phyloP scores from a whole-genome alignment of 352 stramenopile species.

The Globisporangium heterothallicum region DNA sequence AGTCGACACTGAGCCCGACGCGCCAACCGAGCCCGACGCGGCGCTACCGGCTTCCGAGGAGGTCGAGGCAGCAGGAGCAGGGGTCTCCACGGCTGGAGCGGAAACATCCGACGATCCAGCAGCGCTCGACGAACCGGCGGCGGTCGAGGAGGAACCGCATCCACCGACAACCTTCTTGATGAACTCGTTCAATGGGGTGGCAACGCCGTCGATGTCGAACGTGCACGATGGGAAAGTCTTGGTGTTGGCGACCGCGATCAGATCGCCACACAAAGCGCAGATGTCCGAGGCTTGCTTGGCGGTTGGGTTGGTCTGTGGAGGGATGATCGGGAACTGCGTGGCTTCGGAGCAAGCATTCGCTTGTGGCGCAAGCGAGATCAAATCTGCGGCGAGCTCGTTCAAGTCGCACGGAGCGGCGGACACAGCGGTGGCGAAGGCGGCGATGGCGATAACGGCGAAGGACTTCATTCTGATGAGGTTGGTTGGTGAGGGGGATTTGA shows the following conservation, averaged over 20 bases:
- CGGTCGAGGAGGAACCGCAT: constrained; percentile 2
- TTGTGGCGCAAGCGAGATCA: constrained; percentile 1
- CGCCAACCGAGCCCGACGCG: background rate
- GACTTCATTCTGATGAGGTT: constrained; percentile 4
- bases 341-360: constrained; percentile 5
- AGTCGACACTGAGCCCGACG: background rate
- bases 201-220: constrained; percentile 6
- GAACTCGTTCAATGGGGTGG: constrained; percentile 9
- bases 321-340: constrained; percentile 8
- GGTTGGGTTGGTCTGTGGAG: constrained; percentile 8
- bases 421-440: background rate
- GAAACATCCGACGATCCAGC: background rate
- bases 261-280: constrained; percentile 8
- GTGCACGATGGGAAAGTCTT: constrained; percentile 11
- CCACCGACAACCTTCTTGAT: constrained; percentile 1
- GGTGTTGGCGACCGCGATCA: constrained; percentile 7
- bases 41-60: background rate
- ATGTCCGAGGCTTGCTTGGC: constrained; percentile 1
- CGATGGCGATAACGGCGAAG: background rate
- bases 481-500: background rate
- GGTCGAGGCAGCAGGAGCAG: background rate
- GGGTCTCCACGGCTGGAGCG: background rate
- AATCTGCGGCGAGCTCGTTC: background rate
- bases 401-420: constrained; percentile 2
- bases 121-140: background rate